These are phyloP conservation scores for Daedalea quercina DNA, from an alignment of 768 basidiomycete species.

Conservation along the genomic window DNA sequence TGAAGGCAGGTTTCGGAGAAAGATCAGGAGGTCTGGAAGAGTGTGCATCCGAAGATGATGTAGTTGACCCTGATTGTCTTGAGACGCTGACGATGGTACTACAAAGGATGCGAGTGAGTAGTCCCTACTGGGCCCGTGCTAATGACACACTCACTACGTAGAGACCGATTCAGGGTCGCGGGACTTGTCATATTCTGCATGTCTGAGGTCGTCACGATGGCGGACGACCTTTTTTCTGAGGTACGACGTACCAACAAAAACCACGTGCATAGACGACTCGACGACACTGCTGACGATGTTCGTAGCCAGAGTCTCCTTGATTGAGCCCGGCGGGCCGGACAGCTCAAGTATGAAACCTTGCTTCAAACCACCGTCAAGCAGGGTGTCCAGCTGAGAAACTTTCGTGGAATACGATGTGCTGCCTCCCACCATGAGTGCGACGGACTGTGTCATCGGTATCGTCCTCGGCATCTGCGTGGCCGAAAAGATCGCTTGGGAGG, in stretches of 20 bases:
- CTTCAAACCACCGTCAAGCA: conserved; percentile 58
- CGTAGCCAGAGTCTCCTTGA: conserved; percentile 51
- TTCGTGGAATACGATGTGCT: conserved; percentile 31
- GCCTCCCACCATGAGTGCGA: conserved; percentile 34
- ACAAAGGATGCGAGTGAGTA: background rate
- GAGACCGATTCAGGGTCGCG: conserved; percentile 21
- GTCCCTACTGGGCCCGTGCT: conserved; percentile 4
- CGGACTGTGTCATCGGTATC: conserved; percentile 46
- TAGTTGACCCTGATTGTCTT: conserved; percentile 23
- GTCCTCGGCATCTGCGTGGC: conserved; percentile 28
- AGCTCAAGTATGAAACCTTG: conserved; percentile 63
- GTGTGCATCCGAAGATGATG: conserved; percentile 38
- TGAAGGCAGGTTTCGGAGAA: conserved; percentile 46
- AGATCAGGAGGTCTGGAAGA: conserved; percentile 49
- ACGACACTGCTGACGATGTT: conserved; percentile 44
- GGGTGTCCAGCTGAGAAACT: conserved; percentile 45
- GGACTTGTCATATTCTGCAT: conserved; percentile 44
- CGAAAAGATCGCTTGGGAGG: conserved; percentile 40
- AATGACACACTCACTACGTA: conserved; percentile 17
- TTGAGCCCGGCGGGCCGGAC: conserved; percentile 69
- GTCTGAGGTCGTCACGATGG: conserved; percentile 23
- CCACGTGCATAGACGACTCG: conserved; percentile 40
- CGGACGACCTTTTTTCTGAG: background rate
- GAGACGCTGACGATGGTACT: conserved; percentile 8
- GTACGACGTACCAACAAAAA: conserved; percentile 54